phyloP scores from a whole-genome alignment of 176 grass and related monocot species.

The Musa schizocarpa region DNA sequence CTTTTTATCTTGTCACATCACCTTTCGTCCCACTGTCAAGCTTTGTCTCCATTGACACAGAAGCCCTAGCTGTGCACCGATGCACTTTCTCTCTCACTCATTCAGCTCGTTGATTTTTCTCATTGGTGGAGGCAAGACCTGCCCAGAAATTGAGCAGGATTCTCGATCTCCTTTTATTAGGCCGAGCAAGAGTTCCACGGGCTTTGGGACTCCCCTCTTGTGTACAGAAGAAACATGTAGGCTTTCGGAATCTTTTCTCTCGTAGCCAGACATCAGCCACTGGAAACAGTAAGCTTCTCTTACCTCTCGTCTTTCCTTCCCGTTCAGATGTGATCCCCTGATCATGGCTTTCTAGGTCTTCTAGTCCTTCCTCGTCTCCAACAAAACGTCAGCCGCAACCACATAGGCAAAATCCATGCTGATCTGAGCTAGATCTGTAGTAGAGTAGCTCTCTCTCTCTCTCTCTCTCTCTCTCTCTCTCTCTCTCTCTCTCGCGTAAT shows the following conservation, averaged over 20 bases:
- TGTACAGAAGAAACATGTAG: conserved; percentile 6
- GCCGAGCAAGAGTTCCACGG: background rate
- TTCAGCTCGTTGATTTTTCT: background rate
- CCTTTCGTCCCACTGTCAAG: conserved; percentile 9
- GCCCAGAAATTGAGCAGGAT: background rate
- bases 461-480: background rate
- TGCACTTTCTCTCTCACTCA: background rate
- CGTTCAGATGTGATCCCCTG: no score
- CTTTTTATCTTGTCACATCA: conserved; percentile 14
- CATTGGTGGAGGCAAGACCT: background rate
- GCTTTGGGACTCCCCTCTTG: background rate
- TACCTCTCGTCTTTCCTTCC: background rate
- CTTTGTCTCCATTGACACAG: conserved; percentile 4
- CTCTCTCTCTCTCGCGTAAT: background rate
- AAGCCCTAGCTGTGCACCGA: background rate
- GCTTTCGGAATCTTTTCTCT: background rate
- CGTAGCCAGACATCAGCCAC: background rate
- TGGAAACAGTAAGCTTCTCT: background rate
- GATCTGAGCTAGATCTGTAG: background rate
- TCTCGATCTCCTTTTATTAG: background rate
- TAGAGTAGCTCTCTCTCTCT: background rate
- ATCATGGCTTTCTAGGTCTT: no score
- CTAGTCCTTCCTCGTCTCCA: no score
- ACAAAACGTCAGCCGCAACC: no score
- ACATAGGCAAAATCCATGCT: background rate